Evolutionary conservation across 768 basidiomycete genomes (phyloP), one percentile per base, ranked within the genome.

Genomic region (Mycena filopes): DNA sequence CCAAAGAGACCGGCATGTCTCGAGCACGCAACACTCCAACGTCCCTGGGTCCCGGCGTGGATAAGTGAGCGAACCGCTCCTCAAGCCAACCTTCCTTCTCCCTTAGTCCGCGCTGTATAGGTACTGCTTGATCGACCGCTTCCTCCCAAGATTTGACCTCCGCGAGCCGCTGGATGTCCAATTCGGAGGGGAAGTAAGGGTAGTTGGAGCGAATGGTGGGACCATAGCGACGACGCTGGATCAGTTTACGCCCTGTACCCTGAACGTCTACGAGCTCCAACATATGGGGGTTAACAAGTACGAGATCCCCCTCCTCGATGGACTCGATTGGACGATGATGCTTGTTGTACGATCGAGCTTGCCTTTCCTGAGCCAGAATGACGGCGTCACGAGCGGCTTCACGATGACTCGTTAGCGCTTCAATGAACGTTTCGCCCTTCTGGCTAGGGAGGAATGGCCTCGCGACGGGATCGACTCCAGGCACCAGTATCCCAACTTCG

Each of bases 21-120:
- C 5, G 13, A 3, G n/a, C 15, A 0, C 23, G 40, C 25, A 50
- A 21, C 11, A 4, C 28, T 28, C n/a, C n/a, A n/a, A n/a, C n/a
- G n/a, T n/a, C n/a, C n/a, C n/a, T n/a, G n/a, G n/a, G n/a, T n/a
- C n/a, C n/a, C n/a, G n/a, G n/a, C n/a, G n/a, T n/a, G n/a, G n/a
- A n/a, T n/a, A n/a, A n/a, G n/a, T n/a, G n/a, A n/a, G 1, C 38
- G 18, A 13, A 18, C 48, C 4, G 42, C 51, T 9, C 25, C 31
- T 15, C 5, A 0, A 55, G 3, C 60, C 60, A 62, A 0, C 43
- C 60, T 23, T 62, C 60, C 46, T 1, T 54, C n/a, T 62, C 60
- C 33, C 46, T 11, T 4, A 62, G 25, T 3, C 43, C 36, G 1
- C 60, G 21, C 38, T 55, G 60, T 18, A 62, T 0, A 4, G 45